These are phyloP conservation scores for Plantago ovata DNA, from an alignment of 257 asterid genomes.

Conservation along the genomic window DNA sequence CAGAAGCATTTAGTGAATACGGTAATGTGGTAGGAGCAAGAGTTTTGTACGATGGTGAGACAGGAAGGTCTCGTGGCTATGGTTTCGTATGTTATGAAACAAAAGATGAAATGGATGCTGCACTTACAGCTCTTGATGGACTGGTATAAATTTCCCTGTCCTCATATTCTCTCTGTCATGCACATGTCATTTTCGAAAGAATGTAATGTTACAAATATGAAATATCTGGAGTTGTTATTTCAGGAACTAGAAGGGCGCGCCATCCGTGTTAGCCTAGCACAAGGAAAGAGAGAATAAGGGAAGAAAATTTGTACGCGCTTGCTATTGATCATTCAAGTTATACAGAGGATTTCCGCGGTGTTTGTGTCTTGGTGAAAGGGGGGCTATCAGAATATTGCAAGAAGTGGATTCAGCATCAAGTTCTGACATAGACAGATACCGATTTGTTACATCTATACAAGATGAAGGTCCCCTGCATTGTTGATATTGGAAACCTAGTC, in stretches of 20 bases:
- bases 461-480: background rate
- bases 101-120: conserved; percentile 63
- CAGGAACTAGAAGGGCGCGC: conserved; percentile 88
- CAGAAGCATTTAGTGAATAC: conserved; percentile 55
- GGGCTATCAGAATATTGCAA: background rate
- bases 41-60: conserved; percentile 75
- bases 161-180: background rate
- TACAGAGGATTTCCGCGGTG: background rate
- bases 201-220: background rate
- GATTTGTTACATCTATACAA: background rate
- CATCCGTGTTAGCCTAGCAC: conserved; percentile 68
- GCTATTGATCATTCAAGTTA: background rate
- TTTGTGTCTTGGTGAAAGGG: background rate
- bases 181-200: background rate
- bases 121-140: conserved; percentile 71
- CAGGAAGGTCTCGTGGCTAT: conserved; percentile 85
- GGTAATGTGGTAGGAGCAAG: conserved; percentile 80
- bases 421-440: background rate
- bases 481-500: conserved; percentile 1
- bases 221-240: background rate
- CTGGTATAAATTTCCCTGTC: conserved; percentile 63
- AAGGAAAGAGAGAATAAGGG: conserved; percentile 60
- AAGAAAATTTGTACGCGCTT: background rate
- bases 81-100: conserved; percentile 76
- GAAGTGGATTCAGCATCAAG: background rate